A percentile compares a stretch with the other conserved stretches of the same genome.
phyloP scores from a whole-genome alignment of 768 basidiomycete species.

The Tylopilus subfusipes region DNA sequence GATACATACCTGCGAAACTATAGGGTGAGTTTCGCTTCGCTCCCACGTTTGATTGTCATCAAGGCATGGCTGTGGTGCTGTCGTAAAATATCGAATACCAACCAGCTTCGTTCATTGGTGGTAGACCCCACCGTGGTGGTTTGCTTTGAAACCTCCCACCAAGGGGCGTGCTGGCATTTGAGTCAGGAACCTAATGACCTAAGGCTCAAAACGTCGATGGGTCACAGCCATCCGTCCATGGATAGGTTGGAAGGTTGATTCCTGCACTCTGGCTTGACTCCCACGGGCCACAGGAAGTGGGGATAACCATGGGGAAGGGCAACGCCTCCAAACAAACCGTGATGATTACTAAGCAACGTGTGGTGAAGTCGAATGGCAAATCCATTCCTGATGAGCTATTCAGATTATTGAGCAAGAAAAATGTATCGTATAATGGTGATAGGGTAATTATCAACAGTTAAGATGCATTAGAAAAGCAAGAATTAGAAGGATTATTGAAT shows the following conservation, averaged over 20 bases:
- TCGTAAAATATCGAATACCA: background rate
- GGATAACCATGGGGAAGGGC: too few relatives aligned
- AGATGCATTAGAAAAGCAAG: too few relatives aligned
- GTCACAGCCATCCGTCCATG: background rate
- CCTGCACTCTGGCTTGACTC: background rate
- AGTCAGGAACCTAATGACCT: background rate
- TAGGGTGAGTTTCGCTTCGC: background rate
- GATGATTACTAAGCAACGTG: too few relatives aligned
- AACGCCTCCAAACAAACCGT: too few relatives aligned
- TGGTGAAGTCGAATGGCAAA: too few relatives aligned
- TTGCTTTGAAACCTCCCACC: background rate
- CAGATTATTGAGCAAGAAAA: too few relatives aligned
- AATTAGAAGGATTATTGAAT: too few relatives aligned
- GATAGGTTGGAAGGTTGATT: background rate
- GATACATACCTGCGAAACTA: background rate
- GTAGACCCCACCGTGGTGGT: background rate
- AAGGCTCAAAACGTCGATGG: background rate
- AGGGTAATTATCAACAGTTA: too few relatives aligned
- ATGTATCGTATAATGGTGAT: too few relatives aligned
- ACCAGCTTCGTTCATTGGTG: background rate
- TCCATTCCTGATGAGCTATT: too few relatives aligned
- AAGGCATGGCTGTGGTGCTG: background rate
- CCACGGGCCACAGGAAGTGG: too few relatives aligned
- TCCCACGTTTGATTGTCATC: background rate
- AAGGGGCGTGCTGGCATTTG: background rate